Conservation (phyloP, 106 monocot genomes). For the Dactylorhiza incarnata region DNA sequence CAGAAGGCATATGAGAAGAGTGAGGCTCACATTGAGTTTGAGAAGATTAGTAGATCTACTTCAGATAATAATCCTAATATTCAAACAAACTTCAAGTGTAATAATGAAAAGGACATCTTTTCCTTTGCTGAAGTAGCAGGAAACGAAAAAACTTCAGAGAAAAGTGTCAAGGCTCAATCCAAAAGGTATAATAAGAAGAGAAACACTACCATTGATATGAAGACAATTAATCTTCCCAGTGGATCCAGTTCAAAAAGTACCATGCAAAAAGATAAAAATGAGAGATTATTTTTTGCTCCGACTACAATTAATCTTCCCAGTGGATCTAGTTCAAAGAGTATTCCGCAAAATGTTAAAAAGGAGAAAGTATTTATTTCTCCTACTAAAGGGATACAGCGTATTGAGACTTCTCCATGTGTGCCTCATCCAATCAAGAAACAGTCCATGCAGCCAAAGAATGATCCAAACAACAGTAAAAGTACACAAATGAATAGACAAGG, state of each 20-base stretch:
- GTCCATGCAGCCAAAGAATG: constrained; percentile 3
- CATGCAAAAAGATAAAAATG: constrained; percentile 16
- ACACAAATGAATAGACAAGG: constrained; percentile 15
- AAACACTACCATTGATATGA: constrained; percentile 16
- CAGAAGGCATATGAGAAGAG: constrained; percentile 16
- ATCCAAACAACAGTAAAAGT: constrained; percentile 9
- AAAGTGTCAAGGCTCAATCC: constrained; percentile 13
- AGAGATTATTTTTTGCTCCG: neutral
- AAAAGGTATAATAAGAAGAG: constrained; percentile 23
- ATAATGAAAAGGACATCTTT: constrained; percentile 19
- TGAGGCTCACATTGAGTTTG: constrained; percentile 15
- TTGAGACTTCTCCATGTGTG: constrained; percentile 12
- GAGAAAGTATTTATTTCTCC: neutral
- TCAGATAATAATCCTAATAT: constrained; percentile 24
- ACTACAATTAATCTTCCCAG: constrained; percentile 9
- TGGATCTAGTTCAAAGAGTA: constrained; percentile 19
- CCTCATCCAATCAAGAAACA: constrained; percentile 15
- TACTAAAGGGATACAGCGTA: constrained; percentile 7
- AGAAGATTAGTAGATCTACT: constrained; percentile 18
- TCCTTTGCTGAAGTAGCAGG: constrained; percentile 41
- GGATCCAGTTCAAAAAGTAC: constrained; percentile 22
- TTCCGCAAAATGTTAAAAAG: constrained; percentile 8
- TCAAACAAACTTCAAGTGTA: neutral
- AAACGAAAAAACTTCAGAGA: constrained; percentile 10
- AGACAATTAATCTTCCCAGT: constrained; percentile 14